Percentiles rank a stretch among this genome's conserved stretches.
Evolutionary conservation across 108 stramenopile species (phyloP).

Genomic region (Fistulifera pelliculosa): DNA sequence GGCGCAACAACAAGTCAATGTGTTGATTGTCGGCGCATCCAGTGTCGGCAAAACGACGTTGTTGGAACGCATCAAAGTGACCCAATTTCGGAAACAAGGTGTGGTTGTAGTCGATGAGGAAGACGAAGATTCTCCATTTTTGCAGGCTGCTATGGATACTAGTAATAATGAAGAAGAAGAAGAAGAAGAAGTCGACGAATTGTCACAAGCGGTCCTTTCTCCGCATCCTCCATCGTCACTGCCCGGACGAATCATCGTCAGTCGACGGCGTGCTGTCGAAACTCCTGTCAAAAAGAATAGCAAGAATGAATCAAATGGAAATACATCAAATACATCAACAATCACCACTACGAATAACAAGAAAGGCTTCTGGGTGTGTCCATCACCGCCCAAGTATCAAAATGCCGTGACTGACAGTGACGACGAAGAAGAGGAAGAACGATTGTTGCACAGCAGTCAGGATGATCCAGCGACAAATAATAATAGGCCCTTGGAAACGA

Average conservation of each 20-base stretch:
- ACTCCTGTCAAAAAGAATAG: constrained; percentile 3
- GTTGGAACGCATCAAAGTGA: constrained; percentile 76
- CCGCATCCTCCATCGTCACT: background rate
- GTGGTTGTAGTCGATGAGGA: constrained; percentile 1
- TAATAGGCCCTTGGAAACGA: constrained; percentile 22
- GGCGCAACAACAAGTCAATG: constrained; percentile 59
- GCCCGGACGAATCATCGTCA: too few relatives aligned
- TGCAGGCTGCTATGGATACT: background rate
- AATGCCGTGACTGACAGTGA: constrained; percentile 10
- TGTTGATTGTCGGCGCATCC: constrained; percentile 57
- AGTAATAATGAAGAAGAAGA: constrained; percentile 11
- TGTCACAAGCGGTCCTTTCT: background rate
- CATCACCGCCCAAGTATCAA: constrained; percentile 36
- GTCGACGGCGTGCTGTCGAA: background rate
- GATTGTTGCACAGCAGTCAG: constrained; percentile 2
- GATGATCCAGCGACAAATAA: background rate
- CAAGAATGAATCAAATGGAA: constrained; percentile 5
- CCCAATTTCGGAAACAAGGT: constrained; percentile 23
- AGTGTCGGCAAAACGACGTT: constrained; percentile 64
- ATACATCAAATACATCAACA: background rate
- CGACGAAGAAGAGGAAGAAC: constrained; percentile 26
- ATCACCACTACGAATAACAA: too few relatives aligned
- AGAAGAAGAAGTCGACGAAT: background rate
- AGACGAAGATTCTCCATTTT: too few relatives aligned
- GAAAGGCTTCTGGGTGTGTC: constrained; percentile 23